phyloP scores from a whole-genome alignment of 2,329 filamentous ascomycete species.

The Colletotrichum spaethianum region DNA sequence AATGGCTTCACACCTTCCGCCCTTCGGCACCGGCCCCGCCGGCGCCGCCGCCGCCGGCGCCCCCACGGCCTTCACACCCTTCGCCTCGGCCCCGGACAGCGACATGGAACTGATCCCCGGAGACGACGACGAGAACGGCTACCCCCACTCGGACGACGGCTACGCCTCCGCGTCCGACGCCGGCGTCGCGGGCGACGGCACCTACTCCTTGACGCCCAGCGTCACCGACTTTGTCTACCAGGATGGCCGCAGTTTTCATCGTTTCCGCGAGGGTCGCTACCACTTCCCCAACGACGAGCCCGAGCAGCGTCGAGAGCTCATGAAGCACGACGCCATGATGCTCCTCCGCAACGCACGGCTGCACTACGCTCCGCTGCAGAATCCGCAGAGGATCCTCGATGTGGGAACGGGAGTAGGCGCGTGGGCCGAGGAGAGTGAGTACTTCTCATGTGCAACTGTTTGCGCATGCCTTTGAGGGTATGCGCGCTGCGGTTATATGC shows the following conservation, averaged over 20 bases:
- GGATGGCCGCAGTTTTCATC: constrained; percentile 59
- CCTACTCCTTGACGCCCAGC: constrained; percentile 51
- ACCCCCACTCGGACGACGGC: constrained; percentile 24
- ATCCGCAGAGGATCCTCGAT: constrained; percentile 57
- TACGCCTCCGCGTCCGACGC: constrained; percentile 43
- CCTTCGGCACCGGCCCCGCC: neutral
- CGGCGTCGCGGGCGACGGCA: constrained; percentile 39
- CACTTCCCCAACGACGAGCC: constrained; percentile 60
- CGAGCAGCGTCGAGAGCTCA: constrained; percentile 57
- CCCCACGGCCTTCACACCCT: neutral
- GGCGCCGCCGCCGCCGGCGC: neutral
- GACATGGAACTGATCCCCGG: neutral
- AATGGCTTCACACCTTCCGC: neutral
- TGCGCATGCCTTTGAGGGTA: neutral
- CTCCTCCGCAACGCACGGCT: constrained; percentile 55
- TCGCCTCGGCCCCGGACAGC: neutral
- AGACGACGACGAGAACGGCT: constrained; percentile 3
- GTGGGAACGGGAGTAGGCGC: constrained; percentile 64
- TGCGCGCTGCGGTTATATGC: neutral
- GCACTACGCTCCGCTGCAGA: constrained; percentile 58
- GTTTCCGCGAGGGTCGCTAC: constrained; percentile 58
- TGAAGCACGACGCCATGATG: constrained; percentile 55
- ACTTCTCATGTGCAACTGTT: neutral
- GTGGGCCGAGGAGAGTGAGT: constrained; percentile 73
- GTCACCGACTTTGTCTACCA: constrained; percentile 58